These are phyloP conservation scores for Nepenthes mirabilis DNA, from an alignment of 148 eudicot species.

Conservation along the genomic window DNA sequence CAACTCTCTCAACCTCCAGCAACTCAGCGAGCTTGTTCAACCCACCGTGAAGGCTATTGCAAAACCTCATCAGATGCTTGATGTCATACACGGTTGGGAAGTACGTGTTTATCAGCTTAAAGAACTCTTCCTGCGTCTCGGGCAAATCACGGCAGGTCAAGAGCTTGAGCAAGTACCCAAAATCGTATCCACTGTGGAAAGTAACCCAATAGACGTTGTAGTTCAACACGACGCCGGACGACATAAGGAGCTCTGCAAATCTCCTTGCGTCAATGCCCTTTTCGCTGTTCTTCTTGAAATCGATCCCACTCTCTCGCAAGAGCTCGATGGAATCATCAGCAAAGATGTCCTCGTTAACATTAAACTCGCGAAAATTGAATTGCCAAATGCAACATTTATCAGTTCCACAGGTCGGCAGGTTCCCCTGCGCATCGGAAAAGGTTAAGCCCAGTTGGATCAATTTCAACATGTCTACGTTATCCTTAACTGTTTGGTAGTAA, in stretches of 20 bases:
- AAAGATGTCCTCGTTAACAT: constrained; percentile 32
- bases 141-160: constrained; percentile 32
- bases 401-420: constrained; percentile 37
- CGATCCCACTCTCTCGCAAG: constrained; percentile 30
- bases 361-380: constrained; percentile 32
- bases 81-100: constrained; percentile 34
- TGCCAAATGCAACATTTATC: constrained; percentile 15
- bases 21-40: constrained; percentile 32
- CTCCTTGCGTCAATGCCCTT: constrained; percentile 31
- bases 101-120: constrained; percentile 24
- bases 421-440: constrained; percentile 32
- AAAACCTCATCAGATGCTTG: constrained; percentile 36
- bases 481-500: constrained; percentile 30
- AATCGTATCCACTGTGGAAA: constrained; percentile 48
- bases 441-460: constrained; percentile 42
- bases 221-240: constrained; percentile 42
- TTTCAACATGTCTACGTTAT: constrained; percentile 44
- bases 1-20: constrained; percentile 35
- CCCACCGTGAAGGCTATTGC: constrained; percentile 30
- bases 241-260: constrained; percentile 47
- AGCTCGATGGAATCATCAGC: constrained; percentile 42
- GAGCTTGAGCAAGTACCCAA: constrained; percentile 47
- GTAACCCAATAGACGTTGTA: constrained; percentile 40
- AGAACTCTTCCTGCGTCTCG: constrained; percentile 32
- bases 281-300: constrained; percentile 33